Evolutionary conservation across 176 grass and related monocot species (phyloP), one percentile per base, ranked within the genome.

Genomic region (Eremochloa ophiuroides): DNA sequence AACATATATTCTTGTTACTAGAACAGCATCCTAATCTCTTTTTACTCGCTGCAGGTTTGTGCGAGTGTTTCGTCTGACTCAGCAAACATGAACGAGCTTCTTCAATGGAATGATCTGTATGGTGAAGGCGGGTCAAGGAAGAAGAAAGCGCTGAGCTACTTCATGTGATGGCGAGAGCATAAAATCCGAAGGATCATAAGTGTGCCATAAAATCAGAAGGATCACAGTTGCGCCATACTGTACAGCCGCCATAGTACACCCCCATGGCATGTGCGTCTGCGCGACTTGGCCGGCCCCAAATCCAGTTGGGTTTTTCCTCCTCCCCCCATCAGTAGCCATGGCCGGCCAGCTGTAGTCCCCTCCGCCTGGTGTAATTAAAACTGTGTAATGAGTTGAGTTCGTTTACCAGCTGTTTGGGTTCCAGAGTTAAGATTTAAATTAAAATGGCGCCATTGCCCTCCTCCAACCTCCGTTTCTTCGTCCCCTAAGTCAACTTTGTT

Each of bases 1-100:
- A 18, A 9, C 48, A 7, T 1, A 6, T 26, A 71, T 51, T 43
- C 9, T 27, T 67, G 26, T 55, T 20, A 47, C 25, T 42, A 31
- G 69, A 62, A 34, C 37, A 66, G 47, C 43, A 43, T 37, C 31
- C 26, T 44, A 35, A 86, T 26, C 28, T 66, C 26, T 38, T 25
- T 80, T 27, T 70, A 28, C 39, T 65, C 26, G 1, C 69, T 47
- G n/a, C 74, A 99, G 96, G 93, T 99, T 23, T 95, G 93, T 20
- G 96, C 96, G 4, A 99, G 96, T 69, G 96, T 99, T 71, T 99
- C 96, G 44, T 95, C 96, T 15, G 96, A 99, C 68, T 99, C 96
- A 2, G 63, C 93, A 39, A 95, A 93, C 80, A 99, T 99, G 93
- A 95, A 76, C 17, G 96, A 99, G 71, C 93, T 99, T 56, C 77